phyloP scores from a whole-genome alignment of 495 filamentous ascomycete species.

The Aspergillus wentii region DNA sequence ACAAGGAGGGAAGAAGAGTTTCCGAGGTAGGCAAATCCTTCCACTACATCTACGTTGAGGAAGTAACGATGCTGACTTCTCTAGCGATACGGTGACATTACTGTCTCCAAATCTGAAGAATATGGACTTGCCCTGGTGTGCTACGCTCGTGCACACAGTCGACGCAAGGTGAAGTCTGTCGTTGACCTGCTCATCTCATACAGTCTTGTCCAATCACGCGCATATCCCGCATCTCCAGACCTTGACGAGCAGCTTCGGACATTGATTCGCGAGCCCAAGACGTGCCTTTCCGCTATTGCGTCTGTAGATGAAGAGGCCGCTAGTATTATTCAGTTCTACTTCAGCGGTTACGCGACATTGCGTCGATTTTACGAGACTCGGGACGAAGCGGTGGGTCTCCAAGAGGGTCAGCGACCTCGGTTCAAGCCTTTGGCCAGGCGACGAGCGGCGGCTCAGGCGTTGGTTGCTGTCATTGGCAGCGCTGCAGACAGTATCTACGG shows the following conservation, averaged over 20 bases:
- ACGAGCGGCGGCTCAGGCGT: constrained; percentile 61
- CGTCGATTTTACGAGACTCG: constrained; percentile 83
- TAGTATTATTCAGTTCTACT: constrained; percentile 68
- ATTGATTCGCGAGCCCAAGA: constrained; percentile 62
- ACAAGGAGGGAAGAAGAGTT: constrained; percentile 63
- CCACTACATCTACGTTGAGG: not conserved
- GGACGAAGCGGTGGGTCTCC: constrained; percentile 51
- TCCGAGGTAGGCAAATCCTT: constrained; percentile 68
- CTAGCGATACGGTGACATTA: constrained; percentile 71
- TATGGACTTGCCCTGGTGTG: constrained; percentile 82
- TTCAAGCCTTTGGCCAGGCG: constrained; percentile 50
- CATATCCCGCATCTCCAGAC: constrained; percentile 62
- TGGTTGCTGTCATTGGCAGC: constrained; percentile 74
- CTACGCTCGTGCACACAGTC: constrained; percentile 73
- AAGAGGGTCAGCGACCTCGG: constrained; percentile 35
- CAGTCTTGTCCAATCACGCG: constrained; percentile 75
- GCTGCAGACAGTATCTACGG: constrained; percentile 85
- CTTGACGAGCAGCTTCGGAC: constrained; percentile 63
- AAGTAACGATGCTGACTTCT: constrained; percentile 5
- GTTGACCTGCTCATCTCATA: constrained; percentile 82
- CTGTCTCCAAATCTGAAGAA: constrained; percentile 58
- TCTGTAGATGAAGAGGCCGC: constrained; percentile 70
- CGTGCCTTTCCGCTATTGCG: constrained; percentile 59
- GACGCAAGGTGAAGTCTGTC: constrained; percentile 71
- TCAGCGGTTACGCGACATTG: constrained; percentile 87